Base-by-base conservation (phyloP, 345 rosid species). In the Crucihimalaya himalaica region DNA sequence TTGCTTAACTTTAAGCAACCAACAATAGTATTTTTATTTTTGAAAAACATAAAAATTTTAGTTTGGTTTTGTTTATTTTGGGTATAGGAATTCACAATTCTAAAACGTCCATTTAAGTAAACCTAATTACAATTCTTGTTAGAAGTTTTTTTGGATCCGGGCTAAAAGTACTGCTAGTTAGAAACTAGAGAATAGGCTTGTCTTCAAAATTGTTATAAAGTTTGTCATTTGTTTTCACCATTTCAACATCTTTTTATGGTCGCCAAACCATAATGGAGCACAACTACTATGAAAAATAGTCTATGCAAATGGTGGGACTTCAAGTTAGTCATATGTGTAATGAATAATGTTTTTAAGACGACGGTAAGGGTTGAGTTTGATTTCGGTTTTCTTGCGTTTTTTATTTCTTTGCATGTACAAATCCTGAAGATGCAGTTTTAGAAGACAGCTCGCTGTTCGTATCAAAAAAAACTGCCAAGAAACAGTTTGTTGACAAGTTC, bases 1-100 rank as follows among this genome's bases (percentile, higher is more conserved):
- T 73, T 64, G 34, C 25, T 37, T 11, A 39, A 51, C 75, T 61
- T 52, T 72, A 48, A 46, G 58, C 66, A 65, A 73, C 71, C 71
- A 73, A 46, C 65, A 61, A 60, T 71, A 21, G 15, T 46, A 15
- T 3, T 10, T 21, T 18, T 8, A 2, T n/a, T 29, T 14, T 31
- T 4, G 6, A 18, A 0, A 4, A 12, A 11, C 13, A 3, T 29
- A 18, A 29, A 14, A 14, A 14, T 40, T 5, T 19, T 42, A 6
- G 46, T 32, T 70, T 45, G 16, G 55, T 8, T 18, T 47, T 0
- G 34, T 56, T 62, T 42, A 21, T 62, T 27, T 63, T 43, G 7
- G 29, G 25, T 39, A 14, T 39, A 21, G 34, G 8, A 40, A 11
- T 45, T 63, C 11, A 21, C 7, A 45, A 43, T 66, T 50, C n/a